phyloP scores from a whole-genome alignment of 345 rosid genomes.

The Cochlearia excelsa region DNA sequence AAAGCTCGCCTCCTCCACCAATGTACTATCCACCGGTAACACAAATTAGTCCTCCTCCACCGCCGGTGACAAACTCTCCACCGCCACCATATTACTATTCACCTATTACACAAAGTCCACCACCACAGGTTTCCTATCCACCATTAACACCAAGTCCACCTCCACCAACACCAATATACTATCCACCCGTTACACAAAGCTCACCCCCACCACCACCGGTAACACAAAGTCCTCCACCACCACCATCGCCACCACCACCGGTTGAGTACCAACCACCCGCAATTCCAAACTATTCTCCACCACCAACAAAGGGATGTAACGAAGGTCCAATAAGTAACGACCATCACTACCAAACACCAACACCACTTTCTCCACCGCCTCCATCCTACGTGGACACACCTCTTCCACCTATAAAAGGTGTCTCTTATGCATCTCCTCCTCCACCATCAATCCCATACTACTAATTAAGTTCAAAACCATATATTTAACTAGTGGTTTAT shows the following conservation, averaged over 20 bases:
- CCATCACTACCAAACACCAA: slow-evolving; percentile 23
- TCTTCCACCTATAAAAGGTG: slow-evolving; percentile 35
- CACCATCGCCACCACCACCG: slow-evolving; percentile 27
- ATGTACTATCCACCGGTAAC: slow-evolving; percentile 15
- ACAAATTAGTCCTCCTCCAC: slow-evolving; percentile 23
- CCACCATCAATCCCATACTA: slow-evolving; percentile 40
- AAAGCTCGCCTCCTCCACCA: slow-evolving; percentile 20
- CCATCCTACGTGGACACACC: slow-evolving; percentile 27
- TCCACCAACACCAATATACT: slow-evolving; percentile 5
- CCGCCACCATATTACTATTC: slow-evolving; percentile 32
- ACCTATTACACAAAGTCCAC: slow-evolving; percentile 9
- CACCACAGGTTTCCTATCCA: slow-evolving; percentile 28
- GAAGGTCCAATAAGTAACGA: slow-evolving; percentile 20
- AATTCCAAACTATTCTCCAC: slow-evolving; percentile 23
- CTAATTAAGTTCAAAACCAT: slow-evolving; percentile 18
- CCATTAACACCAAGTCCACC: slow-evolving; percentile 26
- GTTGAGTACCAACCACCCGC: slow-evolving; percentile 30
- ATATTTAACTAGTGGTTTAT: slow-evolving; percentile 17
- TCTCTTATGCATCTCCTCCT: slow-evolving; percentile 37
- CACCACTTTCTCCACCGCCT: slow-evolving; percentile 32
- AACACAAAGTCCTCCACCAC: slow-evolving; percentile 24
- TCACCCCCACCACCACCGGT: slow-evolving; percentile 32
- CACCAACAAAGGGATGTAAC: slow-evolving; percentile 33
- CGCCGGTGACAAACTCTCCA: slow-evolving; percentile 6
- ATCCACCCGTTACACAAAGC: slow-evolving; percentile 16